These are phyloP conservation scores for Withania somnifera DNA, from an alignment of 305 asterid genomes.

Conservation along the genomic window DNA sequence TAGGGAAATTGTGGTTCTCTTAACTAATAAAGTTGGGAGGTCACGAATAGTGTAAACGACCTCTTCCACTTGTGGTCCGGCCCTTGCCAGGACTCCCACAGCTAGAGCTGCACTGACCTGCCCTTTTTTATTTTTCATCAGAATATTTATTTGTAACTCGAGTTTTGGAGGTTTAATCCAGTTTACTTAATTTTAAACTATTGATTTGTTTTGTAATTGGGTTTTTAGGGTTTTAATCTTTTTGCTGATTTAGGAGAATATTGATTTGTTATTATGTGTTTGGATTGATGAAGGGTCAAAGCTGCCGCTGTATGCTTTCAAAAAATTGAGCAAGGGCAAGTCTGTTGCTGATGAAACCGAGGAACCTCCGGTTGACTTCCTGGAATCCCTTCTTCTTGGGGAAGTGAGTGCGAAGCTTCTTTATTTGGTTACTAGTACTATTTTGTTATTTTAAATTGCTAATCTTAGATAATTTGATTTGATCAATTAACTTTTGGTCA, in stretches of 20 bases:
- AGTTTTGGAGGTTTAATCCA: no score
- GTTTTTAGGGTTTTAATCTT: neutral
- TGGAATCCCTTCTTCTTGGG: conserved; percentile 76
- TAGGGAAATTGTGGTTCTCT: neutral
- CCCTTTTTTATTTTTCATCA: no score
- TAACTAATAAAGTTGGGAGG: no score
- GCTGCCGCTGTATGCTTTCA: conserved; percentile 67
- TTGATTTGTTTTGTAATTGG: no score
- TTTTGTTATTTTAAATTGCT: neutral
- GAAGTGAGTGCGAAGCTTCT: conserved; percentile 36
- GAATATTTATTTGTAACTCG: no score
- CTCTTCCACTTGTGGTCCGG: no score
- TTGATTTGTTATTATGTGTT: conserved; percentile 1
- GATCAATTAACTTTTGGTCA: neutral
- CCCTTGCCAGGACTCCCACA: no score
- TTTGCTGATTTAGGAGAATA: neutral
- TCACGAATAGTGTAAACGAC: no score
- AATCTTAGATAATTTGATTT: neutral
- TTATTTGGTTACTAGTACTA: neutral
- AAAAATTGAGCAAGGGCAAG: conserved; percentile 22
- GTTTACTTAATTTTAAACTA: no score
- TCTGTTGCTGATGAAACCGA: conserved; percentile 21
- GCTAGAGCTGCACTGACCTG: no score
- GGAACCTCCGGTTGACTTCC: conserved; percentile 52
- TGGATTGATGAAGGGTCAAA: conserved; percentile 50